Base-by-base conservation (phyloP, 2,329 filamentous ascomycete species). In the Aspergillus eucalypticola region DNA sequence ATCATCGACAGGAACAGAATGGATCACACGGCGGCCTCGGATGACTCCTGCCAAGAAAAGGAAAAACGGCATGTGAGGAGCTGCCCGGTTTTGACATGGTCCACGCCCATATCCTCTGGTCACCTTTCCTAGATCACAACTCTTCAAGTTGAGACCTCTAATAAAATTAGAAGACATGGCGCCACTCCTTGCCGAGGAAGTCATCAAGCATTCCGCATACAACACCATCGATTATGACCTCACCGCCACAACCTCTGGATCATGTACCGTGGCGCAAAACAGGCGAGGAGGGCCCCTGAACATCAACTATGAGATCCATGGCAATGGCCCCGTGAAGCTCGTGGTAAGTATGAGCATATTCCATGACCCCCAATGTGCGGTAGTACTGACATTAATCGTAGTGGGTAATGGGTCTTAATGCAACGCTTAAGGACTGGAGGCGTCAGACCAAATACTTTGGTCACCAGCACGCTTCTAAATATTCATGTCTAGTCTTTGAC, bases 381-480 rank as follows among this genome's bases (percentile, higher is more conserved):
- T 59, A 32, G 50, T 51, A 29, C 41, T 39, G 21, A 41, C 38
- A 10, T 54, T 11, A 57, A 42, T 38, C 17, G 68, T 5, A 93
- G 90, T 87, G 90, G 79, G 83, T 96, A 69, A 92, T 92, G 88
- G 92, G 92, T 64, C 83, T 96, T 3, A 91, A 88, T 39, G 87
- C 88, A 58, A 82, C 82, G 60, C 82, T 84, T 71, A 82, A 85
- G 46, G 83, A 87, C 58, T 96, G 90, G 90, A 91, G 96, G 79
- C 86, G 90, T 56, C 92, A 96, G 73, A 95, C 89, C 8, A 86
- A 89, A 66, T 84, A 91, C 77, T 94, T 96, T 71, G 91, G 90
- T 54, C 92, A 96, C 77, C 81, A 86, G 54, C 81, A 86, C 61
- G 83, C 80, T 50, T 79, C 86, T 61, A 79, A 83, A 65, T 96